A percentile compares a stretch with the other conserved stretches of the same genome.
These are phyloP conservation scores for Hippophae rhamnoides DNA, from an alignment of 306 rosid species.

Conservation along the genomic window DNA sequence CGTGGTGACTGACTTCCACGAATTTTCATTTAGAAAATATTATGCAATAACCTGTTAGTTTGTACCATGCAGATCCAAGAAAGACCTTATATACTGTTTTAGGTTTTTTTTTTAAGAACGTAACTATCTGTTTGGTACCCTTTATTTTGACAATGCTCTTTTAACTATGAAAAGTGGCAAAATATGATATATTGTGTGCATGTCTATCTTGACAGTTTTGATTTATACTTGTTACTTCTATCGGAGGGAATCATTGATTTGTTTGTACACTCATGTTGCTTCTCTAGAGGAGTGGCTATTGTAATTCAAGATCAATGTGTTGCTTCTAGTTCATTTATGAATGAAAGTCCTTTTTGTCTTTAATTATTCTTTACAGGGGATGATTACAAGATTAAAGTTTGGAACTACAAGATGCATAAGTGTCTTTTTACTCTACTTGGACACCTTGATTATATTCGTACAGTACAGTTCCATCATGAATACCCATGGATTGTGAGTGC, in stretches of 20 bases:
- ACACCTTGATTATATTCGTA: conserved; percentile 94
- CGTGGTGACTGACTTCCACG: too few relatives aligned
- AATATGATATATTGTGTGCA: not conserved
- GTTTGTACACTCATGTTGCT: not conserved
- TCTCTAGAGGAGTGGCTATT: not conserved
- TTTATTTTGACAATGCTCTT: too few relatives aligned
- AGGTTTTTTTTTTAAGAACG: too few relatives aligned
- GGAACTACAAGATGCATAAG: conserved; percentile 97
- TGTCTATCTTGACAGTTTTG: not conserved
- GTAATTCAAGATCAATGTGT: too few relatives aligned
- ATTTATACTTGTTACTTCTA: not conserved
- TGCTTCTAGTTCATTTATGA: not conserved
- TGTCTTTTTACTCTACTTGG: conserved; percentile 93
- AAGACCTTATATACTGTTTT: too few relatives aligned
- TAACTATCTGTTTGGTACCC: too few relatives aligned
- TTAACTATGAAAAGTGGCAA: not conserved
- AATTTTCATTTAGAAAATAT: too few relatives aligned
- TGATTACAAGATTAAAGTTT: conserved; percentile 95
- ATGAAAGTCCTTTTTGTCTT: not conserved
- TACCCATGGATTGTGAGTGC: conserved; percentile 96
- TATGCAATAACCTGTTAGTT: too few relatives aligned
- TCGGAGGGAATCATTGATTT: not conserved
- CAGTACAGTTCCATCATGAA: conserved; percentile 95
- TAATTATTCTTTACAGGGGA: conserved; percentile 56
- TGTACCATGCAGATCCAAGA: too few relatives aligned